Base-by-base conservation (phyloP, 2,329 filamentous ascomycete genomes). In the Venturia effusa region DNA sequence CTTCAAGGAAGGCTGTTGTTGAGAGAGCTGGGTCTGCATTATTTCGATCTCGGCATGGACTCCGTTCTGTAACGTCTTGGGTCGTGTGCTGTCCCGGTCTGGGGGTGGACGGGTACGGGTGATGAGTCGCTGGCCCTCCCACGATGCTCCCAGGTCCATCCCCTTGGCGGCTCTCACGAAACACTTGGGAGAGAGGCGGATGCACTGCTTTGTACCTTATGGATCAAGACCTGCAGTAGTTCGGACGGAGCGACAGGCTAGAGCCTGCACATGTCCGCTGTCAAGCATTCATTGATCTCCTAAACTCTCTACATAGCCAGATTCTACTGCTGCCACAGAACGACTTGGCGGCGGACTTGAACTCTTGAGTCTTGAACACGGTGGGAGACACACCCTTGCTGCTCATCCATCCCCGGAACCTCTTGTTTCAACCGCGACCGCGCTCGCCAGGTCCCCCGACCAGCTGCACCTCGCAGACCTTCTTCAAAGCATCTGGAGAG, bases 11-110 rank as follows among this genome's bases (percentile, higher is more conserved):
- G 59, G 40, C 59, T 40, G 59, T 41, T 43, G 59, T 40, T 40
- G 40, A 22, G 59, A 60, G 37, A 60, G 40, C 22, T 34, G 37
- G 1, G 59, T 41, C 37, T 60, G 59, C 59, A 60, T 60, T 60
- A 11, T 57, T n/a, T 32, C 30, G 10, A 32, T 8, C 17, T 34
- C 51, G 51, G 51, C 51, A 57, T 34, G 27, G 19, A 57, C 27
- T 57, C 51, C 51, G 51, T 34, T 30, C 27, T 17, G 51, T 24
- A 27, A 27, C 45, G 45, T 51, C 45, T 51, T 22, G 45, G 41
- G 11, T 45, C 41, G 8, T 54, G 48, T 54, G 48, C n/a, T n/a
- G n/a, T n/a, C n/a, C n/a, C 27, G 32, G 51, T 57, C 51, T 57
- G 51, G 51, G 51, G 15, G 30, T 27, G 45, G n/a, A n/a, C n/a